A percentile compares a stretch with the other conserved stretches of the same genome.
Conservation (phyloP, 192 early-diverging fungal species). For the Phycomyces nitens region DNA sequence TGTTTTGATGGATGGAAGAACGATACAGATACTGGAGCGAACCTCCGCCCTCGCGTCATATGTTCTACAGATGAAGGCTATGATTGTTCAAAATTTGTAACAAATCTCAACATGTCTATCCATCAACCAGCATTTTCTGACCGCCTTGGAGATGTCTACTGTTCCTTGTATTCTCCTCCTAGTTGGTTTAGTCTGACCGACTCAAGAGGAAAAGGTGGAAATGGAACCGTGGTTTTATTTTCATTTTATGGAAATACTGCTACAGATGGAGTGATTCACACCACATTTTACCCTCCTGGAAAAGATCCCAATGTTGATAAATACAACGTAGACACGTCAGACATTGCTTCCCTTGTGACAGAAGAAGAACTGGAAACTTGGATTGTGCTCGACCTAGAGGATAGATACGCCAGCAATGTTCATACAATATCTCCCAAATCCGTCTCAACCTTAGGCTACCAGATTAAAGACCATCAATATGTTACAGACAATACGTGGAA, state of each 20-base stretch:
- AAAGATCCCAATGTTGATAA: slow-evolving; percentile 24
- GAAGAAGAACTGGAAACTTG: slow-evolving; percentile 8
- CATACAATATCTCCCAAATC: slow-evolving; percentile 19
- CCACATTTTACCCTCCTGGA: slow-evolving; percentile 19
- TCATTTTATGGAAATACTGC: slow-evolving; percentile 14
- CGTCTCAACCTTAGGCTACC: slow-evolving; percentile 14
- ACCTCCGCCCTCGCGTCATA: neutral
- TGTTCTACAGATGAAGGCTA: slow-evolving; percentile 23
- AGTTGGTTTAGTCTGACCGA: slow-evolving; percentile 12
- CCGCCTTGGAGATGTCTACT: slow-evolving; percentile 11
- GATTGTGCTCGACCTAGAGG: slow-evolving; percentile 15
- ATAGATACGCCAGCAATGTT: slow-evolving; percentile 7
- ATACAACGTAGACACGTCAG: slow-evolving; percentile 4
- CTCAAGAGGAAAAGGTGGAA: slow-evolving; percentile 14
- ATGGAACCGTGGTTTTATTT: slow-evolving; percentile 21
- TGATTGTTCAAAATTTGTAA: slow-evolving; percentile 13
- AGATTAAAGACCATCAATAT: slow-evolving; percentile 22
- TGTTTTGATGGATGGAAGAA: slow-evolving; percentile 18
- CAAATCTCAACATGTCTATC: slow-evolving; percentile 17
- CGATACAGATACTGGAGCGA: neutral
- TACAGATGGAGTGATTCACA: slow-evolving; percentile 14
- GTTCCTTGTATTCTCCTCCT: slow-evolving; percentile 21
- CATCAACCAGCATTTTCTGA: slow-evolving; percentile 17
- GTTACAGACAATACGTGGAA: slow-evolving; percentile 26
- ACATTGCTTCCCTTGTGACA: neutral